A percentile compares a stretch with the other conserved stretches of the same genome.
phyloP scores from a whole-genome alignment of 2,329 filamentous ascomycete species.

The Cladosporium phlei region DNA sequence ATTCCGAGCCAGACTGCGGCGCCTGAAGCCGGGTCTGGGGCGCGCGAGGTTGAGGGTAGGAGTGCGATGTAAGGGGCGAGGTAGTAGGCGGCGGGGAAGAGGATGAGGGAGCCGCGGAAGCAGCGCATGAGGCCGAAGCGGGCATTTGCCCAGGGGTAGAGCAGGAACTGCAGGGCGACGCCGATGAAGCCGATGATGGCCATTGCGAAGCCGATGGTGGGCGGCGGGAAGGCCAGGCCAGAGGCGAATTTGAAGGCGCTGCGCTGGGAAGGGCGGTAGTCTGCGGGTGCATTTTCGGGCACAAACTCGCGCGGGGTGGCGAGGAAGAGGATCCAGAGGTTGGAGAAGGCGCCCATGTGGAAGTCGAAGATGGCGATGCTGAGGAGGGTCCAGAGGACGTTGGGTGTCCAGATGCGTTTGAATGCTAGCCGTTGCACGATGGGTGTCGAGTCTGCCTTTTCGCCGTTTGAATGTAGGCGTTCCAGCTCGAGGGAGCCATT shows the following conservation, averaged over 20 bases:
- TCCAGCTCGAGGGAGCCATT: conserved; percentile 29
- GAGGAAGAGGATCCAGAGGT: conserved; percentile 71
- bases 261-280: conserved; percentile 22
- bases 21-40: conserved; percentile 50
- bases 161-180: conserved; percentile 65
- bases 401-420: conserved; percentile 49
- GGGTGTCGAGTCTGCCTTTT: conserved; percentile 29
- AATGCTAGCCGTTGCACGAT: conserved; percentile 36
- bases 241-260: conserved; percentile 60
- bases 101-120: conserved; percentile 63
- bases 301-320: conserved; percentile 59
- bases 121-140: conserved; percentile 63
- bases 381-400: conserved; percentile 55
- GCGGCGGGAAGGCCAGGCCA: conserved; percentile 68
- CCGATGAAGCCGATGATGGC: conserved; percentile 71
- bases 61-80: conserved; percentile 67
- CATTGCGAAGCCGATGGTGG: conserved; percentile 70
- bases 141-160: conserved; percentile 65
- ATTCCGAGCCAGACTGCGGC: conserved; percentile 61
- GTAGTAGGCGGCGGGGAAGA: conserved; percentile 67
- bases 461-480: conserved; percentile 33
- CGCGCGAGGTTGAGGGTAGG: conserved; percentile 51
- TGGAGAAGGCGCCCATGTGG: conserved; percentile 71
- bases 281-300: conserved; percentile 28
- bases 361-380: conserved; percentile 66